Evolutionary conservation across 768 basidiomycete genomes (phyloP).

Genomic region (Termitomyces bulborhizus): DNA sequence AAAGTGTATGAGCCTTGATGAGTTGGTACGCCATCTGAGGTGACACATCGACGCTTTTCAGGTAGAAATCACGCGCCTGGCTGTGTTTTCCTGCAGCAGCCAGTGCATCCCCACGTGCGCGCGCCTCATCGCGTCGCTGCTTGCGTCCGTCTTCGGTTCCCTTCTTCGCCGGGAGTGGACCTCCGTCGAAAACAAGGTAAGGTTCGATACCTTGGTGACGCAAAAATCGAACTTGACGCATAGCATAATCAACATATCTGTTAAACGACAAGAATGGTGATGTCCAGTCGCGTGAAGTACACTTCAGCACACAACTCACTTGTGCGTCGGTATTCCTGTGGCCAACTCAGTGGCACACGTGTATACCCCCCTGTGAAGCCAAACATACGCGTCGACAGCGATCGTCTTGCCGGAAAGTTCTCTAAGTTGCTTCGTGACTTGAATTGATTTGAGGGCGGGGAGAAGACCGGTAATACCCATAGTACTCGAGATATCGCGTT

Average conservation of each 20-base stretch:
- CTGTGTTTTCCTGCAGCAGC: slow-evolving; percentile 70
- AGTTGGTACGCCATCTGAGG: slow-evolving; percentile 97
- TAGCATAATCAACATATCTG: slow-evolving; percentile 95
- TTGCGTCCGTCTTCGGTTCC: slow-evolving; percentile 81
- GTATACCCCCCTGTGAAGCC: slow-evolving; percentile 86
- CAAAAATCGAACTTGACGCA: slow-evolving; percentile 86
- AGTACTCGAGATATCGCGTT: not conserved
- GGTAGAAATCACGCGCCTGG: slow-evolving; percentile 83
- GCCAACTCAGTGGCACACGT: slow-evolving; percentile 89
- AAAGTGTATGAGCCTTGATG: slow-evolving; percentile 65
- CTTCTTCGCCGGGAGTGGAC: slow-evolving; percentile 90
- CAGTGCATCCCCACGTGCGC: slow-evolving; percentile 66
- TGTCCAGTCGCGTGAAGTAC: not conserved
- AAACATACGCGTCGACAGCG: slow-evolving; percentile 94
- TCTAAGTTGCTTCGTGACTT: slow-evolving; percentile 68
- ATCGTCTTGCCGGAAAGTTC: slow-evolving; percentile 81
- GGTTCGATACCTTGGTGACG: slow-evolving; percentile 81
- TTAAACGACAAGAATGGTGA: not conserved
- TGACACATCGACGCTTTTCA: slow-evolving; percentile 91
- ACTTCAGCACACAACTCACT: slow-evolving; percentile 44
- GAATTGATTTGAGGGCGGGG: slow-evolving; percentile 87
- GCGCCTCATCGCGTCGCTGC: slow-evolving; percentile 68
- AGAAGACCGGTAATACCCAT: slow-evolving; percentile 95
- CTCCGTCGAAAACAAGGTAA: slow-evolving; percentile 95
- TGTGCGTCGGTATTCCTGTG: slow-evolving; percentile 74